Conservation (phyloP, 2,329 filamentous ascomycete genomes). For the Thermothelomyces thermophilus region DNA sequence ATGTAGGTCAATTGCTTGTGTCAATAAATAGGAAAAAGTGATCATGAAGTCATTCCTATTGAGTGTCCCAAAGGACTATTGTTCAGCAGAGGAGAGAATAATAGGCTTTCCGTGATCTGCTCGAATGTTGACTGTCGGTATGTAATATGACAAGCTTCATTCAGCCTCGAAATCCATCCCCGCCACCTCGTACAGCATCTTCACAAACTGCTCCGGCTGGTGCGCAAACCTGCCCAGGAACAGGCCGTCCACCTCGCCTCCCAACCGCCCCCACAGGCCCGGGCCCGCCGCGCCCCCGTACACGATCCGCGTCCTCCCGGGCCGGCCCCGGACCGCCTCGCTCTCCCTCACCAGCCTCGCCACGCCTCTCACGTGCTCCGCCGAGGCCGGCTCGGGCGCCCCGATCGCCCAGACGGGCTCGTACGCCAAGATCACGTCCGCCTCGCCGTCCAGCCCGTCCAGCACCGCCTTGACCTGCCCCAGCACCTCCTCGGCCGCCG, state of each 20-base stretch:
- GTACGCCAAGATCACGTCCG: constrained; percentile 72
- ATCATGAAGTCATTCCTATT: no score
- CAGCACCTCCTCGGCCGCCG: constrained; percentile 59
- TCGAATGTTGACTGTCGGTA: no score
- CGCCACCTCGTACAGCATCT: constrained; percentile 66
- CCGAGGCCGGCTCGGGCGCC: constrained; percentile 61
- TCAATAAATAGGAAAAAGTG: no score
- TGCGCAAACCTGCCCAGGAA: constrained; percentile 79
- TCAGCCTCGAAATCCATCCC: constrained; percentile 24
- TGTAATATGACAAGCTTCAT: no score
- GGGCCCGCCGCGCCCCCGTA: constrained; percentile 82
- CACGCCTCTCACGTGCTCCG: constrained; percentile 66
- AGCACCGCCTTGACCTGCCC: constrained; percentile 61
- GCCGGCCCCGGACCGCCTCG: constrained; percentile 43
- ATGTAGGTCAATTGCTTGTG: no score
- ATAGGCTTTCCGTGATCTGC: no score
- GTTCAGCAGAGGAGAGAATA: no score
- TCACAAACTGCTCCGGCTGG: constrained; percentile 62
- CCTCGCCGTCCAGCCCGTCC: constrained; percentile 50
- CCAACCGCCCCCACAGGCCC: constrained; percentile 63
- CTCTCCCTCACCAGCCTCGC: constrained; percentile 55
- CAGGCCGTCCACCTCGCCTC: constrained; percentile 67
- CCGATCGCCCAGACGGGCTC: constrained; percentile 90
- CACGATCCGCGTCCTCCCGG: constrained; percentile 59
- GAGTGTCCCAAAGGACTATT: no score